These are phyloP conservation scores for Sclerotinia glacialis DNA, from an alignment of 2,329 filamentous ascomycete genomes.

Conservation along the genomic window DNA sequence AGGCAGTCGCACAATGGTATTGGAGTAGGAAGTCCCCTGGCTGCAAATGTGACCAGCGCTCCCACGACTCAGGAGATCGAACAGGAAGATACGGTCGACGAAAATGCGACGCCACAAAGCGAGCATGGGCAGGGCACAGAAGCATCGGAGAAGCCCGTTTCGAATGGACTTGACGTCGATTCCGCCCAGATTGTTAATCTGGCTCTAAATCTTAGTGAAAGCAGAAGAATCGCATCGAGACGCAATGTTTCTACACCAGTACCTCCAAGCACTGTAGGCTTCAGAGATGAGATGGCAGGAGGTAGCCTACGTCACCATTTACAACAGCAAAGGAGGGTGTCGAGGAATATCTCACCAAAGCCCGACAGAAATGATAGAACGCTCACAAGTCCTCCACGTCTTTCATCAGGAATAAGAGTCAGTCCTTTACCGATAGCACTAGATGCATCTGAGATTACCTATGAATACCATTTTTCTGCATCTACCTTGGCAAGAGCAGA, in stretches of 20 bases:
- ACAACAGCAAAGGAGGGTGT: conserved; percentile 66
- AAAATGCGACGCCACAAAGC: conserved; percentile 17
- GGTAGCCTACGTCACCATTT: conserved; percentile 65
- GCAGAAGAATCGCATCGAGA: conserved; percentile 62
- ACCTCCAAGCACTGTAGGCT: conserved; percentile 41
- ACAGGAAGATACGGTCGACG: neutral
- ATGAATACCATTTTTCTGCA: conserved; percentile 67
- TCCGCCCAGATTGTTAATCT: conserved; percentile 89
- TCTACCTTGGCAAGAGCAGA: conserved; percentile 80
- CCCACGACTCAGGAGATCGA: conserved; percentile 13
- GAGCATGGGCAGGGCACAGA: conserved; percentile 14
- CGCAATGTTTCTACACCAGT: conserved; percentile 52
- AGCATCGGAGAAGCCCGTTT: conserved; percentile 15
- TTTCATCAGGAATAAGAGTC: conserved; percentile 44
- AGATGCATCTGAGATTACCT: conserved; percentile 47
- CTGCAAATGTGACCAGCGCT: conserved; percentile 29
- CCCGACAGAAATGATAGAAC: conserved; percentile 44
- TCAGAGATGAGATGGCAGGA: conserved; percentile 49
- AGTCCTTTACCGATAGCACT: conserved; percentile 51
- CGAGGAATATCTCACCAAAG: conserved; percentile 59
- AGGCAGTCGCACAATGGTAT: conserved; percentile 30
- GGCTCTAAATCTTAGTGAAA: conserved; percentile 84
- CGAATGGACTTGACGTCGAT: conserved; percentile 60
- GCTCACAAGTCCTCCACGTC: conserved; percentile 41
- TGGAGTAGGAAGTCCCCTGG: conserved; percentile 36